Evolutionary conservation across 1,284 basidiomycete species (phyloP).

Genomic region (Leccinum subrobustum): DNA sequence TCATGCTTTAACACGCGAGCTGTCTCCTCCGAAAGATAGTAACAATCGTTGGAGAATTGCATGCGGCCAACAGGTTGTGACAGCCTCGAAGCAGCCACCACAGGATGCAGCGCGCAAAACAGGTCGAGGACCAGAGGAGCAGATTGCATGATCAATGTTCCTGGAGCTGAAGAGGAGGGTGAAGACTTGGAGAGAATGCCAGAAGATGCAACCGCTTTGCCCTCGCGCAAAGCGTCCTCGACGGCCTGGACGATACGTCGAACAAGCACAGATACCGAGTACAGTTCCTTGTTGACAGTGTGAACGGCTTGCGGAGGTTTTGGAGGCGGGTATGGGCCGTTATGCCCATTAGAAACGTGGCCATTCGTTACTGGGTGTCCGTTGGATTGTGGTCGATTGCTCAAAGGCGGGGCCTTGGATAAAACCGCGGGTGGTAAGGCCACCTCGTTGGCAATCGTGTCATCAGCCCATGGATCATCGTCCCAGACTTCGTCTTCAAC

Average conservation of each 20-base stretch:
- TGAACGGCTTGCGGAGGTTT: conserved; percentile 14
- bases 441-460: conserved; percentile 27
- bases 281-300: too few relatives aligned
- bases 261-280: conserved; percentile 54
- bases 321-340: conserved; percentile 17
- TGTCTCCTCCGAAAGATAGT: conserved; percentile 61
- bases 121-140: conserved; percentile 75
- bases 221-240: conserved; percentile 57
- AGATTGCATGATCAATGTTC: conserved; percentile 56
- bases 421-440: conserved; percentile 27
- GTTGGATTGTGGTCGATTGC: conserved; percentile 43
- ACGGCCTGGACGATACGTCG: conserved; percentile 60
- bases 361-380: conserved; percentile 31
- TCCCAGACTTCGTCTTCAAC: conserved; percentile 48
- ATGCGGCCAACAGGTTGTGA: conserved; percentile 63
- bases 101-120: conserved; percentile 81
- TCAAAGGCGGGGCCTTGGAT: conserved; percentile 42
- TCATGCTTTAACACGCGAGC: conserved; percentile 36
- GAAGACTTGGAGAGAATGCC: conserved; percentile 44
- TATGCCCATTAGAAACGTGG: conserved; percentile 12
- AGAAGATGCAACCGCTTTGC: conserved; percentile 54
- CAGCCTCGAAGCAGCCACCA: conserved; percentile 56
- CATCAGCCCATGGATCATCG: too few relatives aligned
- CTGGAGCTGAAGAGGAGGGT: conserved; percentile 37
- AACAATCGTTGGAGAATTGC: conserved; percentile 86